Conservation (phyloP, 169 alveolate species). For the Plasmodium cynomolgi region DNA sequence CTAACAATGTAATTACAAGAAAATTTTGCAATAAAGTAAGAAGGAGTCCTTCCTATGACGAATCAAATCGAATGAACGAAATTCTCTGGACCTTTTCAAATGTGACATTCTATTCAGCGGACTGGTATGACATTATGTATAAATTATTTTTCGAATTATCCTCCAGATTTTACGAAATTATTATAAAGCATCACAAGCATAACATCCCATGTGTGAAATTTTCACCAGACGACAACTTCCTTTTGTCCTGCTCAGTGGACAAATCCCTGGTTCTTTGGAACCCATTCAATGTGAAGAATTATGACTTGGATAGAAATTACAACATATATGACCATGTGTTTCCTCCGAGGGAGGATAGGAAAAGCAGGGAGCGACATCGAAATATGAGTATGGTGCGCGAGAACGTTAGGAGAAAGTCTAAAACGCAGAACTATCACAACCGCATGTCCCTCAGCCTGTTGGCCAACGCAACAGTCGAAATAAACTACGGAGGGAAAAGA, state of each 20-base stretch:
- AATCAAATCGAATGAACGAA: not conserved
- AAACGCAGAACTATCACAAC: not conserved
- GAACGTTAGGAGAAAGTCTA: not conserved
- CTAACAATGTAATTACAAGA: not conserved
- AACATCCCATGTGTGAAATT: slow-evolving; percentile 67
- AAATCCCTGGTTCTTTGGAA: slow-evolving; percentile 57
- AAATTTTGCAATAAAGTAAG: slow-evolving; percentile 17
- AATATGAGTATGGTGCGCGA: not conserved
- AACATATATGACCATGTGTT: slow-evolving; percentile 60
- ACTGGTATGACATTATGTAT: slow-evolving; percentile 71
- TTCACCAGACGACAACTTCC: slow-evolving; percentile 69
- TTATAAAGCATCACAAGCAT: slow-evolving; percentile 48
- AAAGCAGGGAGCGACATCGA: not conserved
- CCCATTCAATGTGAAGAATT: slow-evolving; percentile 36
- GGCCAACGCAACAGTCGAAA: not conserved
- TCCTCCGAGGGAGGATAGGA: not conserved
- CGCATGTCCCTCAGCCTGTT: not conserved
- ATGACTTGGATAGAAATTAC: slow-evolving; percentile 12
- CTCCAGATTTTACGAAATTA: slow-evolving; percentile 50
- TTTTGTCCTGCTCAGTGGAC: slow-evolving; percentile 70
- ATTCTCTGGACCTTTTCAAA: slow-evolving; percentile 50
- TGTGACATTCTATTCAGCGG: slow-evolving; percentile 60
- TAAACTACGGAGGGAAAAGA: not conserved
- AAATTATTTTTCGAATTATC: slow-evolving; percentile 46
- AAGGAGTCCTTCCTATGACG: not conserved